Evolutionary conservation across 768 basidiomycete genomes (phyloP), one percentile per base, ranked within the genome.

Genomic region (Flagelloscypha sp.): DNA sequence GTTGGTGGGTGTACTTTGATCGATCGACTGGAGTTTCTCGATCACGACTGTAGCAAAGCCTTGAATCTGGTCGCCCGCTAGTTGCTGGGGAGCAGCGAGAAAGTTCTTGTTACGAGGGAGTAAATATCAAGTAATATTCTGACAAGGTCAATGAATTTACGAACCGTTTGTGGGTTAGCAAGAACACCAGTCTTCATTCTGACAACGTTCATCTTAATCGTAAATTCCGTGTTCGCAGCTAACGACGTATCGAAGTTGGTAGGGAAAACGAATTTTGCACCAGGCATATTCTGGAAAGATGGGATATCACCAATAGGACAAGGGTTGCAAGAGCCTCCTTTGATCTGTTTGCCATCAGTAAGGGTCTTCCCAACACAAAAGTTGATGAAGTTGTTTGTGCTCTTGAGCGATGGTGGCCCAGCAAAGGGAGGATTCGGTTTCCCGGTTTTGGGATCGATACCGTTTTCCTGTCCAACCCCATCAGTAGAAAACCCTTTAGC

Each of bases 321-420:
- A 2, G 60, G 57, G 48, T 65, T 64, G 48, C 63, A 65, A 7
- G 62, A 59, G 39, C 53, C 58, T 27, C 52, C 52, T 24, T 44
- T 31, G 41, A 60, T 54, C 37, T 50, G 59, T 33, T 49, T 38
- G 16, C 62, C 63, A 45, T 65, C 60, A 30, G 63, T 64, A 37
- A 66, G 44, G 11, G 74, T 55, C 7, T 56, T 54, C 7, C 61
- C 65, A 20, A 62, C 46, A 48, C 72, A 77, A 49, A 66, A 68
- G 59, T 74, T 72, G 59, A 73, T 70, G 48, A 74, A 80, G 59
- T 79, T 79, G 59, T 80, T 76, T n/a, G 54, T 60, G 10, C 70
- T 71, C 1, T 71, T 72, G 35, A 68, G 53, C 5, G 71, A 75
- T 3, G 69, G 68, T 51, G 74, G 72, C 24, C 72, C 19, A 51